These are phyloP conservation scores for Thuidium tamariscinum DNA, from an alignment of 225 moss, liverwort and hornwort genomes.

Conservation along the genomic window DNA sequence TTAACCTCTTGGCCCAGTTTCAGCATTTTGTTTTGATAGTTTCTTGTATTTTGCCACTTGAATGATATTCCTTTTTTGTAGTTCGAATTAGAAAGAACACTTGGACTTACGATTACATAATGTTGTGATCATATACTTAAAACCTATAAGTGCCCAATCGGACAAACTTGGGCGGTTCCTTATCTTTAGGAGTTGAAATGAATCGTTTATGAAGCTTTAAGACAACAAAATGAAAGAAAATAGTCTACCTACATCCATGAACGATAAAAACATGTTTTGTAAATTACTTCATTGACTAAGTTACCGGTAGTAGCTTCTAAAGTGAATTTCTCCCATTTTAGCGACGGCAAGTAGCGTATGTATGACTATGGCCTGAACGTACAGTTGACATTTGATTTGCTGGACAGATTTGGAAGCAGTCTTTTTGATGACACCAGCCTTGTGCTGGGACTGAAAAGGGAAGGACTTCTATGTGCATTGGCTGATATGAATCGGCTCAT, in stretches of 20 bases:
- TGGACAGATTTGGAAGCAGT: constrained; percentile 56
- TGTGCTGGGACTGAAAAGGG: constrained; percentile 58
- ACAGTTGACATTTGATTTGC: background rate
- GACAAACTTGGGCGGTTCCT: background rate
- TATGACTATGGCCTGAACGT: background rate
- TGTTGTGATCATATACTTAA: background rate
- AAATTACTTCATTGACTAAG: background rate
- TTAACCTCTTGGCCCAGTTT: background rate
- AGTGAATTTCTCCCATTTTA: background rate
- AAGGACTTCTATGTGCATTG: constrained; percentile 68
- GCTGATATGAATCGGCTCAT: constrained; percentile 61
- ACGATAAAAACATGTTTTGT: background rate
- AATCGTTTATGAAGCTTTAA: background rate
- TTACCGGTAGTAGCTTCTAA: background rate
- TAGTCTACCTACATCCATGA: too few relatives aligned
- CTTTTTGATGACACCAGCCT: constrained; percentile 60
- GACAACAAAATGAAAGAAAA: background rate
- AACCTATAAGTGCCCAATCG: too few relatives aligned
- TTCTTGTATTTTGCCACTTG: background rate
- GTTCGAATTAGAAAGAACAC: background rate
- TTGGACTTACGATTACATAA: background rate
- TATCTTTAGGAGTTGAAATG: background rate
- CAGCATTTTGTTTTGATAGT: background rate
- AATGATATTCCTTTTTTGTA: background rate
- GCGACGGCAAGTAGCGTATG: background rate